phyloP scores from a whole-genome alignment of 768 basidiomycete genomes.

The Auricularia sp. region DNA sequence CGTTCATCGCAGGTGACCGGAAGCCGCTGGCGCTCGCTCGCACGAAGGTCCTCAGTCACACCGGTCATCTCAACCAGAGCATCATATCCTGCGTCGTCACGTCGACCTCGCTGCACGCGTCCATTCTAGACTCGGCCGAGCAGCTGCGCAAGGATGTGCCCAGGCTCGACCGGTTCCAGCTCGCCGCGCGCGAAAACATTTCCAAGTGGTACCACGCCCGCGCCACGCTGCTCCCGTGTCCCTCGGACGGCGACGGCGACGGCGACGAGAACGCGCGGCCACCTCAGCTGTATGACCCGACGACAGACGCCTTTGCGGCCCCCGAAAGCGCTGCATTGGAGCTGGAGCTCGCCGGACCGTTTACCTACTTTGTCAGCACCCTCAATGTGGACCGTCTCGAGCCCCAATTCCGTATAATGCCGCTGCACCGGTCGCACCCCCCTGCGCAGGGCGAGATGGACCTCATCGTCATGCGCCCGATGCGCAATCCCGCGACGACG shows the following conservation, averaged over 20 bases:
- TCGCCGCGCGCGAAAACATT: constrained; percentile 70
- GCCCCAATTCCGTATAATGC: constrained; percentile 66
- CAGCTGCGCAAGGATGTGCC: constrained; percentile 56
- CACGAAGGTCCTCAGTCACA: constrained; percentile 42
- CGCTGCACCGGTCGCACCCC: constrained; percentile 41
- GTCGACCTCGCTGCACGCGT: constrained; percentile 78
- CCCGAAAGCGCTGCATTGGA: constrained; percentile 25
- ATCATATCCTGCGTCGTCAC: constrained; percentile 69
- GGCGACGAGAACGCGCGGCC: constrained; percentile 12
- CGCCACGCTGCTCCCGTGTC: constrained; percentile 43
- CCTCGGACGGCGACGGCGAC: constrained; percentile 13
- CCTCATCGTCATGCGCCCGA: constrained; percentile 65
- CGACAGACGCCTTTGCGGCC: constrained; percentile 30
- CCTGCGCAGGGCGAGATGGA: constrained; percentile 43
- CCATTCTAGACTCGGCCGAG: constrained; percentile 77
- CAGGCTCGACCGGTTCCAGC: constrained; percentile 75
- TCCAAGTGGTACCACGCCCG: constrained; percentile 56
- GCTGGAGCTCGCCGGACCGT: constrained; percentile 61
- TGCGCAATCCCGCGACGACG: constrained; percentile 40
- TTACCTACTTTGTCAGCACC: constrained; percentile 75
- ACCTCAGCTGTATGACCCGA: constrained; percentile 55
- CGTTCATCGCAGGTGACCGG: constrained; percentile 31
- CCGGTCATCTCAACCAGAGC: constrained; percentile 7
- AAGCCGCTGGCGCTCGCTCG: constrained; percentile 28
- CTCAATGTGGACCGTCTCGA: constrained; percentile 83